A percentile compares a stretch with the other conserved stretches of the same genome.
phyloP scores from a whole-genome alignment of 768 basidiomycete species.

The Suillus fuscotomentosus region DNA sequence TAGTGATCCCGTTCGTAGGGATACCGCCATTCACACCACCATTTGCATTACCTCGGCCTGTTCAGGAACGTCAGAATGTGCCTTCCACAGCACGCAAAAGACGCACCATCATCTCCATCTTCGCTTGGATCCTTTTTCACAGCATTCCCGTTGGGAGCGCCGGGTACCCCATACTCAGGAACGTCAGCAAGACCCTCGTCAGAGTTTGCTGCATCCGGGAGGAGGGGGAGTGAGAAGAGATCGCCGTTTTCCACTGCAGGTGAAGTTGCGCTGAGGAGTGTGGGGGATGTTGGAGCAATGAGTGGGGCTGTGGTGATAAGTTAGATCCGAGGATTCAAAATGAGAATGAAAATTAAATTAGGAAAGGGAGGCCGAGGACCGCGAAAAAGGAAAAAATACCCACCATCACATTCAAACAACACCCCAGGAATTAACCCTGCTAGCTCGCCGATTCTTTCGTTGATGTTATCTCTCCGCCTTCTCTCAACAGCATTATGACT shows the following conservation, averaged over 20 bases:
- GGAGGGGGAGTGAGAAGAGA: constrained; percentile 4
- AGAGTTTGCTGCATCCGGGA: neutral
- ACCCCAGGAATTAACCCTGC: constrained; percentile 87
- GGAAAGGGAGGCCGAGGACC: neutral
- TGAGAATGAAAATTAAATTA: neutral
- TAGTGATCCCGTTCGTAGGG: constrained; percentile 8
- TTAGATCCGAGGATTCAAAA: neutral
- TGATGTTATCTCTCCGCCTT: constrained; percentile 86
- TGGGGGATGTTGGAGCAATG: constrained; percentile 4
- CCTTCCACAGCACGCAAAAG: neutral
- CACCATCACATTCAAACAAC: constrained; percentile 62
- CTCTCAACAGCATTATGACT: constrained; percentile 93
- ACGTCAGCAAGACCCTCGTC: constrained; percentile 25
- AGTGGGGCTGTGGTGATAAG: neutral
- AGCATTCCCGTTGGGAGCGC: neutral
- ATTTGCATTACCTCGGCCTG: constrained; percentile 6
- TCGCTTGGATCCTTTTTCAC: constrained; percentile 31
- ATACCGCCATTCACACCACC: constrained; percentile 21
- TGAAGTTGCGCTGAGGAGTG: neutral
- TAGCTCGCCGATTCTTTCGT: constrained; percentile 91
- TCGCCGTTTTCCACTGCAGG: constrained; percentile 1
- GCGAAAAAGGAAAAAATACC: constrained; percentile 13
- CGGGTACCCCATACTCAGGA: constrained; percentile 21
- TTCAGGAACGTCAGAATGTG: neutral
- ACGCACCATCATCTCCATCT: constrained; percentile 20